These are phyloP conservation scores for Macrophomina pseudophaseolina DNA, from an alignment of 2,329 filamentous ascomycete genomes.

Conservation along the genomic window DNA sequence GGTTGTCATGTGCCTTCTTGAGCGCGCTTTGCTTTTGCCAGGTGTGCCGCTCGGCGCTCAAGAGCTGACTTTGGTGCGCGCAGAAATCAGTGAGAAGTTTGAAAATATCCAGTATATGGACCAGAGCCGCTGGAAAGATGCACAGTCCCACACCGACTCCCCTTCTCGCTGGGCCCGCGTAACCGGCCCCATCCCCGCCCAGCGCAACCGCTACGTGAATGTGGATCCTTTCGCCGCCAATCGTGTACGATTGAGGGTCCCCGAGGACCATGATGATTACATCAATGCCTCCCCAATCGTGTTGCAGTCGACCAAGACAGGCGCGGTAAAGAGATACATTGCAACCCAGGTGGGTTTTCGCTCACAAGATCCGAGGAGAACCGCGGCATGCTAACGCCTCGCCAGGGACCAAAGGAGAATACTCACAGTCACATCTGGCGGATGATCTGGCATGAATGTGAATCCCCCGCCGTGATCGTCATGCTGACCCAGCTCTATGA, in stretches of 20 bases:
- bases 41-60: neutral
- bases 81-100: conserved; percentile 66
- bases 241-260: conserved; percentile 79
- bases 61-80: conserved; percentile 24
- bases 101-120: conserved; percentile 66
- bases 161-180: conserved; percentile 65
- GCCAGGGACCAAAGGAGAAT: conserved; percentile 74
- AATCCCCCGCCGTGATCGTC: conserved; percentile 74
- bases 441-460: conserved; percentile 88
- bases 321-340: conserved; percentile 69
- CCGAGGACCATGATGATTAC: conserved; percentile 64
- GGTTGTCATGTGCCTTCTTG: conserved; percentile 42
- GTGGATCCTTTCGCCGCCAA: conserved; percentile 90
- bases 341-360: conserved; percentile 72
- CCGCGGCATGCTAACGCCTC: conserved; percentile 8
- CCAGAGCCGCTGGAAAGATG: conserved; percentile 57
- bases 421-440: conserved; percentile 88
- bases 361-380: neutral
- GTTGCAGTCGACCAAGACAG: conserved; percentile 47
- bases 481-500: conserved; percentile 95
- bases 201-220: conserved; percentile 84
- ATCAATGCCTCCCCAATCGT: conserved; percentile 58
- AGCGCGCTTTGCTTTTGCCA: neutral
- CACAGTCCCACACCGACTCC: conserved; percentile 33
- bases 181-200: conserved; percentile 59